Evolutionary conservation across 306 rosid genomes (phyloP).

Genomic region (Cicer judaicum): DNA sequence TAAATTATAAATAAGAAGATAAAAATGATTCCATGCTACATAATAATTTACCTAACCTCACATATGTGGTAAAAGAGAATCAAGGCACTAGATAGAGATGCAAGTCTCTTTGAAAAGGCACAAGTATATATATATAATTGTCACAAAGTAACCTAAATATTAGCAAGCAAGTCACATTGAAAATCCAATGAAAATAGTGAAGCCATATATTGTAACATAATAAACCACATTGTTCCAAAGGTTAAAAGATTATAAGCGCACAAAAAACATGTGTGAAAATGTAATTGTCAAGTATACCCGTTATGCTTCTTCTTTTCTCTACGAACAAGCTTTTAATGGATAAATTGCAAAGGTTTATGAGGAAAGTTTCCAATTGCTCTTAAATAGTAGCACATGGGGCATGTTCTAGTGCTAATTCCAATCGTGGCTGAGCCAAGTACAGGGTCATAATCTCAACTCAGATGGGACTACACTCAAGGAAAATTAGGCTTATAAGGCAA

Average conservation of each 20-base stretch:
- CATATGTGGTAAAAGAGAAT: slow-evolving; percentile 42
- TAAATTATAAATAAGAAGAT: neutral
- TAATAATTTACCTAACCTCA: neutral
- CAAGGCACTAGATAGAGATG: slow-evolving; percentile 25
- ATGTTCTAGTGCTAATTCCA: slow-evolving; percentile 38
- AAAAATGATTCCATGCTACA: slow-evolving; percentile 25
- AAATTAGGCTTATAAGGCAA: slow-evolving; percentile 35
- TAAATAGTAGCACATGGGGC: slow-evolving; percentile 45
- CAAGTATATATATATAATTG: slow-evolving; percentile 20
- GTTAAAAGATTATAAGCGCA: slow-evolving; percentile 10
- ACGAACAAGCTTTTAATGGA: slow-evolving; percentile 11
- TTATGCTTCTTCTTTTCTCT: slow-evolving; percentile 16
- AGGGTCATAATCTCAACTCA: slow-evolving; percentile 33
- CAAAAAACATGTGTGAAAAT: slow-evolving; percentile 28
- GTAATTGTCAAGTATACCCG: slow-evolving; percentile 33
- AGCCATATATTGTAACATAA: slow-evolving; percentile 8
- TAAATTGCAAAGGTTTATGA: slow-evolving; percentile 24
- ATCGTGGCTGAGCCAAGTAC: slow-evolving; percentile 2
- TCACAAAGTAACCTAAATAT: slow-evolving; percentile 38
- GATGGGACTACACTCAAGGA: slow-evolving; percentile 39
- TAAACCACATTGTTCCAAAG: neutral
- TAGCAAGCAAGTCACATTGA: slow-evolving; percentile 42
- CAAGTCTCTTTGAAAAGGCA: slow-evolving; percentile 33
- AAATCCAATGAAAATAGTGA: slow-evolving; percentile 57
- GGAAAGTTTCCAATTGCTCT: slow-evolving; percentile 32